Evolutionary conservation across 176 grass and related monocot genomes (phyloP), one percentile per base, ranked within the genome.

Genomic region (Cenchrus purpureus): DNA sequence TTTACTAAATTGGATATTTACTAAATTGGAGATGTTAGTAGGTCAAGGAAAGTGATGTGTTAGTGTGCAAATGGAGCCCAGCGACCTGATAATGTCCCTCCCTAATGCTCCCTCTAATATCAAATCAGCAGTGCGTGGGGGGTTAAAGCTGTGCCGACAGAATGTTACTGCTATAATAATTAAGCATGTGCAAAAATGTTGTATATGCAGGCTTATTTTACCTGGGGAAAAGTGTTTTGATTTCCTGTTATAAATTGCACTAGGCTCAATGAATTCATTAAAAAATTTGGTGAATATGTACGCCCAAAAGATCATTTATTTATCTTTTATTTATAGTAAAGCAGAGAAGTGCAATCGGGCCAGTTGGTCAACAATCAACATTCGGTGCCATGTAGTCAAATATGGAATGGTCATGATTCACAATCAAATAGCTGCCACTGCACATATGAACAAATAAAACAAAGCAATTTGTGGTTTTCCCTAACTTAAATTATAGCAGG

Each of bases 41-140:
- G 45, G 49, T 14, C 83, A 53, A 46, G 79, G 84, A 90, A 54
- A 90, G 84, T 6, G 84, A 90, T 68, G 84, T n/a, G 84, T 52
- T 42, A 79, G 58, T 8, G 80, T 87, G 84, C 67, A 86, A 86
- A 86, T 79, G 84, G 84, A 72, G 79, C 77, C 84, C 55, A 19
- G 37, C 37, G 37, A 52, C 31, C 3, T 77, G 88, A 74, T 51
- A 59, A 63, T 86, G 73, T 65, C 62, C 14, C 71, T 12, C 11
- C 25, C 78, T 64, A 71, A 86, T 80, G 40, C 29, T 14, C 50
- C 11, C 29, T 25, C 11, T 37, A 53, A 68, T n/a, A 52, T 32
- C 50, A 22, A 1, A 68, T 68, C 65, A 43, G 16, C 22, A 7
- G 5, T 3, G 34, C 15, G 66, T 34, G 0, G 9, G 29, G 37